A percentile compares a stretch with the other conserved stretches of the same genome.
phyloP scores from a whole-genome alignment of 2,329 filamentous ascomycete genomes.

The Talaromyces sp. region DNA sequence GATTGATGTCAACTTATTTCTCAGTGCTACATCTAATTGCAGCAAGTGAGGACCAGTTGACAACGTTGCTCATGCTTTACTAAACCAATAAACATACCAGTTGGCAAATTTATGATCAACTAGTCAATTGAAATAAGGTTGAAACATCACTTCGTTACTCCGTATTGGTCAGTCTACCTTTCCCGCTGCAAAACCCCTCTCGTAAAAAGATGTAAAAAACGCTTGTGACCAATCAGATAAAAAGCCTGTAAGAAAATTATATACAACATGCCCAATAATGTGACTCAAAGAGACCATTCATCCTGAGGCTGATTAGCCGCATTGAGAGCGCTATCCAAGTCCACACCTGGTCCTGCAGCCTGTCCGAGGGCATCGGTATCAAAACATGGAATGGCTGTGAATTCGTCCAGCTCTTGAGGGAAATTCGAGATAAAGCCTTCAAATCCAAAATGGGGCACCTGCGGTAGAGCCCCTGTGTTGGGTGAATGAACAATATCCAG shows the following conservation, averaged over 20 bases:
- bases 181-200: neutral
- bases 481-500: constrained; percentile 22
- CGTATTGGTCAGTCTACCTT: neutral
- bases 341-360: neutral
- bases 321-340: neutral
- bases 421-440: constrained; percentile 37
- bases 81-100: no score
- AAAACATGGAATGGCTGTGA: constrained; percentile 35
- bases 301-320: neutral
- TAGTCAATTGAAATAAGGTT: no score
- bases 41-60: no score
- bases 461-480: neutral
- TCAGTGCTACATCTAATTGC: no score
- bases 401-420: constrained; percentile 34
- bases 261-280: neutral
- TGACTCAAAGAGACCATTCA: neutral
- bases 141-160: neutral
- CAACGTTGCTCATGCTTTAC: no score
- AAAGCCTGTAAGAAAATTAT: neutral
- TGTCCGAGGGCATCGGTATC: constrained; percentile 22
- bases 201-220: neutral
- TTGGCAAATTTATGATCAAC: no score
- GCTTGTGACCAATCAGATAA: neutral
- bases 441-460: constrained; percentile 29
- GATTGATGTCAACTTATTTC: no score